Percentiles rank a stretch among this genome's conserved stretches.
Conservation (phyloP, 768 basidiomycete genomes). For the Pleurotus tuber-regium region DNA sequence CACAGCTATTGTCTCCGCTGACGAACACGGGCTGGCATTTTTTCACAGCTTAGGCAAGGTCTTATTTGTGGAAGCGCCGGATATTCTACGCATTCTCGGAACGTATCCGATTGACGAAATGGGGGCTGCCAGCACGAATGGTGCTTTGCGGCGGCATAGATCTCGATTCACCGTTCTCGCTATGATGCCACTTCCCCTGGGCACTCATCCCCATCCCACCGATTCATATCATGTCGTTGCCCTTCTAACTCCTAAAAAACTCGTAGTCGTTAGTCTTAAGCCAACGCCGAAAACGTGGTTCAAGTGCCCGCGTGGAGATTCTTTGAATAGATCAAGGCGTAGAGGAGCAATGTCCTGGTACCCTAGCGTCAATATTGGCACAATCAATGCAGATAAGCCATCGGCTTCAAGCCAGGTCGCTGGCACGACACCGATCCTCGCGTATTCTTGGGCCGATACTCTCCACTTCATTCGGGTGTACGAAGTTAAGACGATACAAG, state of each 20-base stretch:
- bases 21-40: constrained; percentile 89
- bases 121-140: background rate
- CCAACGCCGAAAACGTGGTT: constrained; percentile 94
- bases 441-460: constrained; percentile 79
- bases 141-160: constrained; percentile 42
- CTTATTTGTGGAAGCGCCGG: constrained; percentile 91
- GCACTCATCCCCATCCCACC: constrained; percentile 67
- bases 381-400: constrained; percentile 19
- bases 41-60: constrained; percentile 94
- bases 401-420: constrained; percentile 14
- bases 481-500: constrained; percentile 54
- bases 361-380: constrained; percentile 48
- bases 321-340: constrained; percentile 44
- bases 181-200: constrained; percentile 81
- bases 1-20: constrained; percentile 88
- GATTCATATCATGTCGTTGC: constrained; percentile 82
- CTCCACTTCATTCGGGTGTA: constrained; percentile 65
- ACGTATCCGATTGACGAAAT: constrained; percentile 68
- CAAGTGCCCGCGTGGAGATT: constrained; percentile 57
- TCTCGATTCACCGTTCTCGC: constrained; percentile 68
- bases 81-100: constrained; percentile 90
- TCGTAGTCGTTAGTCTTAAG: constrained; percentile 91
- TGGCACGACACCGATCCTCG: constrained; percentile 61
- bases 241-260: constrained; percentile 83
- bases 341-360: constrained; percentile 81